Percentiles rank a stretch among this genome's conserved stretches.
phyloP scores from a whole-genome alignment of 805 yeast genomes.

The Nakazawaea ishiwadae region DNA sequence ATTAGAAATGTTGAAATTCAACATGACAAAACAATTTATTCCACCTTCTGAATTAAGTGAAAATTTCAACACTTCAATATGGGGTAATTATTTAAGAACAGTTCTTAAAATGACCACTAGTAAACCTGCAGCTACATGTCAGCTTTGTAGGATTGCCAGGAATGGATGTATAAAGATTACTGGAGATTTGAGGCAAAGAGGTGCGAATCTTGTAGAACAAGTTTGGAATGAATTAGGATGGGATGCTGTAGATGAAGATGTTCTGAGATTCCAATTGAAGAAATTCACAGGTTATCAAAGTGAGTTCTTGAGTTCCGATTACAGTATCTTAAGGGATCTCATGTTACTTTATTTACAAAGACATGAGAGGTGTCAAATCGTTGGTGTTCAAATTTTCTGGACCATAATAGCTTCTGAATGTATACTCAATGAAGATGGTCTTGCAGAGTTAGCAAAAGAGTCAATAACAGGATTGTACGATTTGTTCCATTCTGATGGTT shows the following conservation, averaged over 20 bases:
- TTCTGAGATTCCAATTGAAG: conserved; percentile 51
- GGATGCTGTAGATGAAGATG: conserved; percentile 51
- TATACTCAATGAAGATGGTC: conserved; percentile 44
- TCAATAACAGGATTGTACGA: conserved; percentile 61
- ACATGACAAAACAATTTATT: conserved; percentile 42
- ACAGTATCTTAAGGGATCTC: conserved; percentile 58
- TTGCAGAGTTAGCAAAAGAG: conserved; percentile 59
- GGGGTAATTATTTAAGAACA: conserved; percentile 64
- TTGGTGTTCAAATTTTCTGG: conserved; percentile 68
- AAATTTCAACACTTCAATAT: conserved; percentile 51
- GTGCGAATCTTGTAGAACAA: conserved; percentile 48
- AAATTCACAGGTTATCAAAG: conserved; percentile 70
- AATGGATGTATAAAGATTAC: conserved; percentile 63
- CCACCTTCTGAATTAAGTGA: conserved; percentile 50
- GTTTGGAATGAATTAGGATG: conserved; percentile 77
- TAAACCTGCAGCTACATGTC: conserved; percentile 67
- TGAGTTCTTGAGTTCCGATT: conserved; percentile 52
- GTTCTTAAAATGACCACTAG: conserved; percentile 56
- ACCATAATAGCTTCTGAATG: conserved; percentile 65
- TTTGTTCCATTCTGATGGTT: conserved; percentile 51
- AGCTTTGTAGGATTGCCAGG: conserved; percentile 66
- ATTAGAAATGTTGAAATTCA: conserved; percentile 47
- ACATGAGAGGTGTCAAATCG: conserved; percentile 52
- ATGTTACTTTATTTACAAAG: conserved; percentile 66
- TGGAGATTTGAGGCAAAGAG: conserved; percentile 56